Conservation (phyloP, 805 yeast genomes). For the Zygosaccharomyces lentus region DNA sequence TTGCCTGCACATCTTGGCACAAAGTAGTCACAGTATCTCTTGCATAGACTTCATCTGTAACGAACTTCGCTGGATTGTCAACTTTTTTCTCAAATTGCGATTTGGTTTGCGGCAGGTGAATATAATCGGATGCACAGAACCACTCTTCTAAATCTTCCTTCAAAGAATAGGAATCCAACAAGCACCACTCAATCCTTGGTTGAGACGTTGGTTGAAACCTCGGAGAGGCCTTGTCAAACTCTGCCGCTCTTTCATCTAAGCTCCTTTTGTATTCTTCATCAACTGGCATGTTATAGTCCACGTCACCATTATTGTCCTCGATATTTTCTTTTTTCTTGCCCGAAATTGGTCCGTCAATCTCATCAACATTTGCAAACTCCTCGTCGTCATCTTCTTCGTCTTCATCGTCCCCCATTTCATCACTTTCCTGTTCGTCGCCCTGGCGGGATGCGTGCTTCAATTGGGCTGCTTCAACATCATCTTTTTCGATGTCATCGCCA, state of each 20-base stretch:
- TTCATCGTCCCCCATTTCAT: constrained; percentile 15
- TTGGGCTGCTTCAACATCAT: neutral
- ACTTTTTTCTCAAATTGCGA: constrained; percentile 16
- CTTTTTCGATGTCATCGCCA: constrained; percentile 5
- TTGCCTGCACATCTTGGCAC: constrained; percentile 7
- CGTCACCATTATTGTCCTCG: constrained; percentile 7
- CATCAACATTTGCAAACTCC: constrained; percentile 36
- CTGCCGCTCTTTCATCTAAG: constrained; percentile 37
- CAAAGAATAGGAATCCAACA: constrained; percentile 37
- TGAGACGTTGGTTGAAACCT: constrained; percentile 31
- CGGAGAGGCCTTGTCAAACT: constrained; percentile 18
- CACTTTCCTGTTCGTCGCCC: constrained; percentile 12
- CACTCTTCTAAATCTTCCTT: constrained; percentile 44
- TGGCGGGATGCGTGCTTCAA: constrained; percentile 3
- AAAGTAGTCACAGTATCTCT: constrained; percentile 2
- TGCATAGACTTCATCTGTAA: constrained; percentile 21
- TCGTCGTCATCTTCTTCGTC: constrained; percentile 30
- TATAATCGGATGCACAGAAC: constrained; percentile 39
- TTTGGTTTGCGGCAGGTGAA: constrained; percentile 14
- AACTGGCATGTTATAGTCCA: constrained; percentile 35
- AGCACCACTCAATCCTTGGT: constrained; percentile 45
- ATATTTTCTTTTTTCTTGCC: constrained; percentile 14
- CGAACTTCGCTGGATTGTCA: constrained; percentile 11
- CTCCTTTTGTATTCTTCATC: constrained; percentile 35
- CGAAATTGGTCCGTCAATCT: constrained; percentile 35